Conservation (phyloP, 208 protist species). For the Leptomonas pyrrhocoris region DNA sequence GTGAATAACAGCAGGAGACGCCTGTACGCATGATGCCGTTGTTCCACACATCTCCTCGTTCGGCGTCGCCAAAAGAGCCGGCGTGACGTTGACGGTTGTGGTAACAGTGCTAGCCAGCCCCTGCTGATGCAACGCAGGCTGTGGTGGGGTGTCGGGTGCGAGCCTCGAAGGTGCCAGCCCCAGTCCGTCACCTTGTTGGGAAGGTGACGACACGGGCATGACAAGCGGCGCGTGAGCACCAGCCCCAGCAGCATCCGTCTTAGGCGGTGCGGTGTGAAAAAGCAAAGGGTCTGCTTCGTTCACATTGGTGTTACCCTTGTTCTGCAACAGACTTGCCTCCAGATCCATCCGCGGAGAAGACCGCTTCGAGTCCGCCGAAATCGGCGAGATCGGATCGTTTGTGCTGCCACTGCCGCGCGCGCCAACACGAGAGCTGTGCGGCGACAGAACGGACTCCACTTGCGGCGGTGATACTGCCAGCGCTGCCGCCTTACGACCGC, state of each 20-base stretch:
- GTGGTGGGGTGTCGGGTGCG: not conserved
- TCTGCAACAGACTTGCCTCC: not conserved
- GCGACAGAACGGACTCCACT: not conserved
- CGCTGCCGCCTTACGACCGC: constrained; percentile 4
- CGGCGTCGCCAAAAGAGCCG: too few species aligned
- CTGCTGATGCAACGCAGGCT: too few species aligned
- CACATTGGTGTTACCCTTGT: not conserved
- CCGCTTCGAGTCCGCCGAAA: constrained; percentile 8
- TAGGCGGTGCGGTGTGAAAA: not conserved
- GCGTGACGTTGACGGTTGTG: too few species aligned
- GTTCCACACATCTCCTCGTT: too few species aligned
- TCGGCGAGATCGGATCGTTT: constrained; percentile 3
- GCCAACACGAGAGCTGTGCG: not conserved
- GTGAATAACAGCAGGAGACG: not conserved
- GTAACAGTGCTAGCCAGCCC: too few species aligned
- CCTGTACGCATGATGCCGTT: too few species aligned
- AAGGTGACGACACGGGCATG: not conserved
- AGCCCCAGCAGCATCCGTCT: too few species aligned
- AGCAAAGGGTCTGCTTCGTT: not conserved
- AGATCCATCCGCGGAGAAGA: not conserved
- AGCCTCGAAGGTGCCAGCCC: not conserved
- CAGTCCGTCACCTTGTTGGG: not conserved
- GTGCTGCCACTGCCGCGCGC: not conserved
- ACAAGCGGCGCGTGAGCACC: not conserved
- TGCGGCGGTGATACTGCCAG: not conserved